Base-by-base conservation (phyloP, 805 yeast species). In the Wickerhamomyces sydowiorum region DNA sequence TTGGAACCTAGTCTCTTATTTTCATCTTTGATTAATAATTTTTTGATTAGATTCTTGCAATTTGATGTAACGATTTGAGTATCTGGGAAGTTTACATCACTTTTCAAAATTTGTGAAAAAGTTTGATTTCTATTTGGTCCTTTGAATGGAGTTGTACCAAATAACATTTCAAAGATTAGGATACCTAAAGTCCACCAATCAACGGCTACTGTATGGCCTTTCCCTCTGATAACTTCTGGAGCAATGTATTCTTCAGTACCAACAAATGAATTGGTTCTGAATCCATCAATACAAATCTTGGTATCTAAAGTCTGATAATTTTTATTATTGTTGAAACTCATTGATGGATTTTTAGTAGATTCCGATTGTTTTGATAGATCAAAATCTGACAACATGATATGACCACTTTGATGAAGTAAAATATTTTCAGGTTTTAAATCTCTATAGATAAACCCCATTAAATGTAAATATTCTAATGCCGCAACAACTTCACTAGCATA, bases 121-220 rank as follows among this genome's bases (percentile, higher is more conserved):
- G 99, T 93, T 51, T 82, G 82, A 56, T 89, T 89, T 34, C 98
- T 74, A 50, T 82, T 88, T 28, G 78, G 70, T 7, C 99, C 99
- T 65, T 93, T 93, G 66, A 91, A 93, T 2, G 99, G 99, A 0
- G 99, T 93, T 8, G 88, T 85, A 1, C 98, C 98, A 62, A 79
- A 90, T 19, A 93, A 66, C 99, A 93, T 93, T 59, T 93, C 99
- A 62, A 80, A 95, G 20, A 89, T 69, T 54, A 93, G 73, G 18
- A 93, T 89, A 4, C 99, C 99, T 50, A 93, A 68, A 0, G 99
- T 93, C 99, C 99, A 93, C 99, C 99, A 93, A 62, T 93, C 99
- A 15, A 93, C 99, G 0, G 98, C 96, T 7, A 91, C 83, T 1
- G 98, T 91, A 56, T 93, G 99, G 2, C 99, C 99, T 53, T 90